Evolutionary conservation across 2,329 filamentous ascomycete species (phyloP).

Genomic region (Mycosphaerella arachidis): DNA sequence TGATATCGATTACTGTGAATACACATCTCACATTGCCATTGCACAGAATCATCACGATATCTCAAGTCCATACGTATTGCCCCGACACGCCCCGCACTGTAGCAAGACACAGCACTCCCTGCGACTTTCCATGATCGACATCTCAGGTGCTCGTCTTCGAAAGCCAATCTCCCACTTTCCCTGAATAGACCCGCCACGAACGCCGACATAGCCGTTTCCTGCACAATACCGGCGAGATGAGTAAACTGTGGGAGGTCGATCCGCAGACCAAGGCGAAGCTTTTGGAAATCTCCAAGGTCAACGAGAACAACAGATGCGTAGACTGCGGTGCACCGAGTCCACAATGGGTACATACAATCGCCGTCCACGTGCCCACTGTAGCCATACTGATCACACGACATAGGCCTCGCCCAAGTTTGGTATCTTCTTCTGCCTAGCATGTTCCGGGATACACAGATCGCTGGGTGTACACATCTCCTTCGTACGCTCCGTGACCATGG

Average conservation of each 20-base stretch:
- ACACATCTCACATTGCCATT: background rate
- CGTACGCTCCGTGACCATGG: constrained; percentile 96
- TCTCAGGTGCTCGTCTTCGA: background rate
- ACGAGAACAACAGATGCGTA: constrained; percentile 85
- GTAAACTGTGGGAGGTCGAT: constrained; percentile 98
- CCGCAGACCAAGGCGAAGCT: constrained; percentile 96
- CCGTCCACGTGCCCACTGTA: background rate
- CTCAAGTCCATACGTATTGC: background rate
- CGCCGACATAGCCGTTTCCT: background rate
- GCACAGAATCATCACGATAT: background rate
- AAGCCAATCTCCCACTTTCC: background rate
- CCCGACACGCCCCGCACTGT: background rate
- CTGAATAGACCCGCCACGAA: constrained; percentile 2
- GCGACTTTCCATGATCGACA: background rate
- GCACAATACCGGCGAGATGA: constrained; percentile 35
- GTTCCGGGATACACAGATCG: constrained; percentile 88
- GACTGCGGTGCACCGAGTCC: constrained; percentile 94
- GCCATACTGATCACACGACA: constrained; percentile 5
- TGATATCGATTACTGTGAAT: background rate
- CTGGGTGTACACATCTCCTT: constrained; percentile 98
- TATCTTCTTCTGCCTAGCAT: constrained; percentile 96
- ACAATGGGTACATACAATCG: constrained; percentile 70
- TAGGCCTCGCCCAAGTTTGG: constrained; percentile 87
- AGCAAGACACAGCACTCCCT: background rate
- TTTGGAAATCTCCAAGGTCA: constrained; percentile 82